Evolutionary conservation across 805 yeast genomes (phyloP).

Genomic region (Wickerhamomyces sydowiorum): DNA sequence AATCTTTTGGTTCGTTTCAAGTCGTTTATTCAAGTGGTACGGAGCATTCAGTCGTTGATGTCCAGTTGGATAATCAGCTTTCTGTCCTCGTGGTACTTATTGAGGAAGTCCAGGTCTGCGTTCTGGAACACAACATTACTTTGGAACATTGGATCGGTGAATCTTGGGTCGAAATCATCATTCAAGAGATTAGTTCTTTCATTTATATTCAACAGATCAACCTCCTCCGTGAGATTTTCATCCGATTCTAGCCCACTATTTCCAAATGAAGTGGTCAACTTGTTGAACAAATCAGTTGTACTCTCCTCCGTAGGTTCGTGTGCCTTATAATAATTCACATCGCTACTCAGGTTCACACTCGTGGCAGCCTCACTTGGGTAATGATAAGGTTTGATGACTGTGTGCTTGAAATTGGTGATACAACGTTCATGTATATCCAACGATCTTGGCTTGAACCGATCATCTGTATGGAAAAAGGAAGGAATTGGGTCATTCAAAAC

Average conservation of each 20-base stretch:
- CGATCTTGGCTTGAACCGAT: slow-evolving; percentile 14
- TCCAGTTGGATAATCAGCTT: slow-evolving; percentile 13
- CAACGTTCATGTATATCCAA: slow-evolving; percentile 17
- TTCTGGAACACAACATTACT: slow-evolving; percentile 8
- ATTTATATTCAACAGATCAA: slow-evolving; percentile 8
- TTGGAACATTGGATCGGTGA: slow-evolving; percentile 16
- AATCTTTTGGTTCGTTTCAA: neutral
- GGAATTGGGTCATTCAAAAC: slow-evolving; percentile 18
- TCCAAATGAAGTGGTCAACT: neutral
- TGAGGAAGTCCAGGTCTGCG: slow-evolving; percentile 10
- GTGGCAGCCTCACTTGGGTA: slow-evolving; percentile 14
- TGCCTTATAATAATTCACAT: slow-evolving; percentile 4
- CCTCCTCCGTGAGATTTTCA: neutral
- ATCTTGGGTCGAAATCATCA: slow-evolving; percentile 21
- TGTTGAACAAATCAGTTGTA: neutral
- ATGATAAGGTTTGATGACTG: slow-evolving; percentile 11
- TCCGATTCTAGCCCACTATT: neutral
- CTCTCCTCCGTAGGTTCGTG: neutral
- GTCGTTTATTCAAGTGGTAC: too few relatives aligned
- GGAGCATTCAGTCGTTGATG: neutral
- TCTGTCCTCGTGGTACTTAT: slow-evolving; percentile 15
- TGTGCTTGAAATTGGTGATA: slow-evolving; percentile 10
- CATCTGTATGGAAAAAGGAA: slow-evolving; percentile 4
- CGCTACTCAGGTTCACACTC: neutral
- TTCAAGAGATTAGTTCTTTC: slow-evolving; percentile 9